Evolutionary conservation across 176 grass and related monocot genomes (phyloP).

Genomic region (Zoysia japonica): DNA sequence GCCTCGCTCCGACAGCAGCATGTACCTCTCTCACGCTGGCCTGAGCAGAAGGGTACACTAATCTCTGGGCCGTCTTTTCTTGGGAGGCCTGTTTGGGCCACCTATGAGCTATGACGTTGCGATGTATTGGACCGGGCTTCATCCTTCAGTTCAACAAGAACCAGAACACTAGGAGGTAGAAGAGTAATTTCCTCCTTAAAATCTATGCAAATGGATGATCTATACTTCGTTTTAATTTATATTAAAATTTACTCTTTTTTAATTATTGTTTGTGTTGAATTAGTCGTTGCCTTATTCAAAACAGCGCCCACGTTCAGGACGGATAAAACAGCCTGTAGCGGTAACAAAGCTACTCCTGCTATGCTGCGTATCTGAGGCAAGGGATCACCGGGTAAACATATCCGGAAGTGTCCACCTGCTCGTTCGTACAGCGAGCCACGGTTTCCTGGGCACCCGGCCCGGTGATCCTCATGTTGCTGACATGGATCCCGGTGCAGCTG

Average conservation of each 20-base stretch:
- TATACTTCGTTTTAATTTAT: no score
- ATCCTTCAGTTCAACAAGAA: no score
- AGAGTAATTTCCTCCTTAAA: no score
- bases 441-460: neutral
- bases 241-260: no score
- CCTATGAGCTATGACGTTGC: no score
- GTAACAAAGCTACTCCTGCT: neutral
- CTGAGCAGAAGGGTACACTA: neutral
- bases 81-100: neutral
- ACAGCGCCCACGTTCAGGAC: no score
- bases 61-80: neutral
- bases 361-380: neutral
- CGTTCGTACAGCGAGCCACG: slow-evolving; percentile 20
- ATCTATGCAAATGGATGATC: no score
- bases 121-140: no score
- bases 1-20: neutral
- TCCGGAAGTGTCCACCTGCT: slow-evolving; percentile 1
- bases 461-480: slow-evolving; percentile 10
- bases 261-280: no score
- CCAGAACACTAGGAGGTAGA: no score
- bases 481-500: slow-evolving; percentile 33
- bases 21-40: neutral
- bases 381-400: slow-evolving; percentile 24
- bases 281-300: no score
- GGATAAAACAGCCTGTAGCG: neutral